Evolutionary conservation across 768 basidiomycete genomes (phyloP), one percentile per base, ranked within the genome.

Genomic region (Amanita jacksonii): DNA sequence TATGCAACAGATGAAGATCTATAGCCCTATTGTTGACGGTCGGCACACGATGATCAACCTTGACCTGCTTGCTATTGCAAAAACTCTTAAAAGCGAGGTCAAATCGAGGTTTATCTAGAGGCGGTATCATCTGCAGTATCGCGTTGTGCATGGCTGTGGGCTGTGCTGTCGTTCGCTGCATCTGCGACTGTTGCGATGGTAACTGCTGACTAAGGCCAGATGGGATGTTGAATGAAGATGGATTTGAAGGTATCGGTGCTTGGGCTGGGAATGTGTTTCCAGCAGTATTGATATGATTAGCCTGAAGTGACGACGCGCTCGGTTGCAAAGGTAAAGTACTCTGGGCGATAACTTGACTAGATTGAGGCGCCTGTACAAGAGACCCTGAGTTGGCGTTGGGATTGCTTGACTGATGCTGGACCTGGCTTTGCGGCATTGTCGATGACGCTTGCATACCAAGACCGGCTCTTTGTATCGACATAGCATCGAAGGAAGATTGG

Each of bases 1-100:
- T 57, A 53, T 86, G 82, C 33, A 87, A 59, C 24, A 57, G 54
- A 60, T 78, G 67, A 23, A 85, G 57, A 54, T 85, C 77, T n/a
- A 86, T 72, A 32, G 49, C 57, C 27, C 74, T 69, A 43, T 67
- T 68, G 7, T 83, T 81, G 30, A 77, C 62, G 27, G 59, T 63
- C 52, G 77, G 47, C 30, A 73, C 45, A 2, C 65, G 65, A 32
- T 55, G 48, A 44, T 74, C 70, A 12, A 66, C 56, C 18, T 63
- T 61, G 36, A 72, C 51, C 5, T 57, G 56, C 43, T 69, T 66
- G 39, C 62, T 70, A 34, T 53, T 43, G 49, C 72, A 73, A 50
- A 68, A 81, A 15, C 57, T 65, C 39, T 66, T 67, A 53, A 74
- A 80, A 12, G 70, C 65, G 2, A 48, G 51, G 1, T 79, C 73